Percentiles rank a stretch among this genome's conserved stretches.
These are phyloP conservation scores for Globisporangium emineosum DNA, from an alignment of 352 stramenopile species.

Conservation along the genomic window DNA sequence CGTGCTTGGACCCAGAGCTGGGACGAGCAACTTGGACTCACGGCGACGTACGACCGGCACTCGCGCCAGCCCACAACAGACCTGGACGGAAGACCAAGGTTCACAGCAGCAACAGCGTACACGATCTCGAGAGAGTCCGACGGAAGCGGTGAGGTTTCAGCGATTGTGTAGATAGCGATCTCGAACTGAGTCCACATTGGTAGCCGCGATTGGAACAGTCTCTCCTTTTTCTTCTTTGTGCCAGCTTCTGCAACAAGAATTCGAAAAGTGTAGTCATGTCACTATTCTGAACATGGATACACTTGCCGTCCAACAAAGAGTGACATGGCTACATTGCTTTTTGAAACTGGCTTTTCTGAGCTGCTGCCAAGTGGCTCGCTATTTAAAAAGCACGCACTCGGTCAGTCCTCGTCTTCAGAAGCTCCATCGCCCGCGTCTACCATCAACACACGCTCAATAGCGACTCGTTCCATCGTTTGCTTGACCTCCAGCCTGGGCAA, in stretches of 20 bases:
- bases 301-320: not conserved
- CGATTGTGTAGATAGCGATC: not conserved
- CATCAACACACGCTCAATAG: not conserved
- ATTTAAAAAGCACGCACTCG: too few species aligned
- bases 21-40: not conserved
- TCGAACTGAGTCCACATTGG: too few species aligned
- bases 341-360: not conserved
- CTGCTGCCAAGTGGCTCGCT: too few species aligned
- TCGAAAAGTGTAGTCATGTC: constrained; percentile 1
- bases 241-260: too few species aligned
- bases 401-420: too few species aligned
- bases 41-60: constrained; percentile 7
- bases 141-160: not conserved
- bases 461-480: too few species aligned
- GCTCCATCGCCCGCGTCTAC: not conserved
- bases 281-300: not conserved
- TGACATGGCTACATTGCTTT: not conserved
- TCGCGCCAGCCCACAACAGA: not conserved
- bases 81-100: not conserved
- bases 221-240: too few species aligned
- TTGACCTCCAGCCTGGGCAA: not conserved
- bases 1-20: not conserved
- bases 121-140: not conserved
- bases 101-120: not conserved
- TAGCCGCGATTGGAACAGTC: too few species aligned